Conservation (phyloP, 129 eudicot species). For the Ambrosia artemisiifolia region DNA sequence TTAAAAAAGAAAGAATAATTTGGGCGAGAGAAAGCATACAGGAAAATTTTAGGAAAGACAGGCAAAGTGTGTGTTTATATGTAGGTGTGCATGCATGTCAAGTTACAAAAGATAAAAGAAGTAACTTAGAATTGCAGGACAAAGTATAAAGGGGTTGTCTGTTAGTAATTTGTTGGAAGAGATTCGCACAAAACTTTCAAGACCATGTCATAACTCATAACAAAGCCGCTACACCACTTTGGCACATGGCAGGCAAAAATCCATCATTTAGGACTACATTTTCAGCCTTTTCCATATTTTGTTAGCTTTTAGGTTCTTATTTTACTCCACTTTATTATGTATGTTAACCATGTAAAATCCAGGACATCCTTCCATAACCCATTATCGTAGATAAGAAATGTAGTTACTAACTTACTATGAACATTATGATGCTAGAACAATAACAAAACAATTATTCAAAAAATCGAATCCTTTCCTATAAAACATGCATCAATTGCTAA, state of each 20-base stretch:
- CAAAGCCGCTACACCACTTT: not conserved
- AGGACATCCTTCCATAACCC: not conserved
- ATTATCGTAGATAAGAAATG: not conserved
- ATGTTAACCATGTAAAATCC: not conserved
- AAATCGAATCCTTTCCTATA: not conserved
- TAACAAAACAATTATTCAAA: too few relatives aligned
- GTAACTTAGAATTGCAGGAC: not conserved
- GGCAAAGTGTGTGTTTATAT: not conserved
- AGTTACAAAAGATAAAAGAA: not conserved
- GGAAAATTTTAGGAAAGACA: not conserved
- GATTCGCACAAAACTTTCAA: not conserved
- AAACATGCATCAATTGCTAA: not conserved
- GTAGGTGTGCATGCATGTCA: not conserved
- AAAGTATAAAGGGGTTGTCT: not conserved
- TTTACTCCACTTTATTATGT: not conserved
- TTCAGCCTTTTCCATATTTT: not conserved
- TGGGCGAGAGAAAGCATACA: not conserved
- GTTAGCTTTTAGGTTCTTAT: not conserved
- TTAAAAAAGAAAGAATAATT: not conserved
- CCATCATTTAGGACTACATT: not conserved
- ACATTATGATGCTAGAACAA: not conserved
- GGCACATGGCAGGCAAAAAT: too few relatives aligned
- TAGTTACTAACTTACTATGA: not conserved
- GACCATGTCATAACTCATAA: not conserved
- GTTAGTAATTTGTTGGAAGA: not conserved